A percentile compares a stretch with the other conserved stretches of the same genome.
These are phyloP conservation scores for Ganoderma leucocontextum DNA, from an alignment of 1,284 basidiomycete genomes.

Conservation along the genomic window DNA sequence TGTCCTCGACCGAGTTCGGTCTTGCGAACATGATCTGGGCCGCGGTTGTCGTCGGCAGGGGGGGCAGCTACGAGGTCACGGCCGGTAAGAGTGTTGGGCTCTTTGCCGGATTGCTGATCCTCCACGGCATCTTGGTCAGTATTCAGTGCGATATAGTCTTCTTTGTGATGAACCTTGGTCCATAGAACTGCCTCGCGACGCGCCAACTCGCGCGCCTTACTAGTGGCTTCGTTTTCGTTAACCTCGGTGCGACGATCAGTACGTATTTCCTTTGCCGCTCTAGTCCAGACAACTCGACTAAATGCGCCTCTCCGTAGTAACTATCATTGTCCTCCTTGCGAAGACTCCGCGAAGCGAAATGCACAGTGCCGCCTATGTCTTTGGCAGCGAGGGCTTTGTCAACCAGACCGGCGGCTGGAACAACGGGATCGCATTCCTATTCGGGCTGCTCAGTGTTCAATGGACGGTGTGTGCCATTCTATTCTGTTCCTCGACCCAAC, in stretches of 20 bases:
- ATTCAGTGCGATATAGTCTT: background rate
- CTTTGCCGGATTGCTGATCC: slow-evolving; percentile 72
- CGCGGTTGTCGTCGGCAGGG: slow-evolving; percentile 68
- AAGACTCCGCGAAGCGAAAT: slow-evolving; percentile 82
- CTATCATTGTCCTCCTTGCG: slow-evolving; percentile 87
- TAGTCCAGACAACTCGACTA: background rate
- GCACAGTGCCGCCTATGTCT: slow-evolving; percentile 83
- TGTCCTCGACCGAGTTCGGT: slow-evolving; percentile 91
- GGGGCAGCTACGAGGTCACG: slow-evolving; percentile 51
- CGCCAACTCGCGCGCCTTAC: slow-evolving; percentile 83
- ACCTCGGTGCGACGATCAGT: slow-evolving; percentile 79
- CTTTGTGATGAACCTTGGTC: background rate
- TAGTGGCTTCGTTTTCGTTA: slow-evolving; percentile 86
- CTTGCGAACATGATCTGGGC: slow-evolving; percentile 91
- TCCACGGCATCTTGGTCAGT: slow-evolving; percentile 76
- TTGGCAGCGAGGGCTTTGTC: slow-evolving; percentile 71
- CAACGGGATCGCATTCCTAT: slow-evolving; percentile 84
- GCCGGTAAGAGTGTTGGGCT: slow-evolving; percentile 79
- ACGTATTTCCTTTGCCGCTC: slow-evolving; percentile 34
- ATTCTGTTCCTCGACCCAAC: too few species aligned
- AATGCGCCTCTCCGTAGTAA: slow-evolving; percentile 52
- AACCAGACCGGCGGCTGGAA: slow-evolving; percentile 86
- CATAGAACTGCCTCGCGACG: slow-evolving; percentile 85
- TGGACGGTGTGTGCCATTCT: slow-evolving; percentile 73
- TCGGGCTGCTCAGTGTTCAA: slow-evolving; percentile 90